Conservation (phyloP, 345 rosid species). For the Camelina hispida region DNA sequence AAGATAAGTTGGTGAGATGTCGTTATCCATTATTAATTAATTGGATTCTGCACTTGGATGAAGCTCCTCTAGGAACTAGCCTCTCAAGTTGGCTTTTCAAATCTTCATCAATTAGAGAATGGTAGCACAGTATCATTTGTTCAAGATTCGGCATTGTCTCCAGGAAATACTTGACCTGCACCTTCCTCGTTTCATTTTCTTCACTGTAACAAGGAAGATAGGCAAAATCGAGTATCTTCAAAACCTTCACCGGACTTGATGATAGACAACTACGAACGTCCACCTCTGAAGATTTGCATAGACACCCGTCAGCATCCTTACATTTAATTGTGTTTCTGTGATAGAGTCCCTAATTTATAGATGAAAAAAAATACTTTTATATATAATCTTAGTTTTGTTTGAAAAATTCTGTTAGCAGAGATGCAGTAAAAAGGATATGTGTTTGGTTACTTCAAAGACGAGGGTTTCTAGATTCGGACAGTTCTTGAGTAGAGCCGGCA, state of each 20-base stretch:
- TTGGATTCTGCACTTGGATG: neutral
- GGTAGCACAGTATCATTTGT: neutral
- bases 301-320: neutral
- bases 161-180: neutral
- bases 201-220: neutral
- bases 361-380: too few species aligned
- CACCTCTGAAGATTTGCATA: neutral
- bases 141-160: neutral
- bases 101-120: neutral
- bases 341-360: neutral
- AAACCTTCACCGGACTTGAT: neutral
- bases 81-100: neutral
- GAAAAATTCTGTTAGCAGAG: neutral
- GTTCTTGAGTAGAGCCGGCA: neutral
- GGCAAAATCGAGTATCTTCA: neutral
- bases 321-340: neutral
- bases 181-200: neutral
- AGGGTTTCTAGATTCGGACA: neutral
- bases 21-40: neutral
- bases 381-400: too few species aligned
- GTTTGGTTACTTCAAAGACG: neutral
- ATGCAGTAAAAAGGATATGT: neutral
- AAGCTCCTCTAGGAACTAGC: neutral
- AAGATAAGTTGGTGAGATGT: neutral
- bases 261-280: neutral